These are phyloP conservation scores for Crithidia expoeki DNA, from an alignment of 208 protist species.

Conservation along the genomic window DNA sequence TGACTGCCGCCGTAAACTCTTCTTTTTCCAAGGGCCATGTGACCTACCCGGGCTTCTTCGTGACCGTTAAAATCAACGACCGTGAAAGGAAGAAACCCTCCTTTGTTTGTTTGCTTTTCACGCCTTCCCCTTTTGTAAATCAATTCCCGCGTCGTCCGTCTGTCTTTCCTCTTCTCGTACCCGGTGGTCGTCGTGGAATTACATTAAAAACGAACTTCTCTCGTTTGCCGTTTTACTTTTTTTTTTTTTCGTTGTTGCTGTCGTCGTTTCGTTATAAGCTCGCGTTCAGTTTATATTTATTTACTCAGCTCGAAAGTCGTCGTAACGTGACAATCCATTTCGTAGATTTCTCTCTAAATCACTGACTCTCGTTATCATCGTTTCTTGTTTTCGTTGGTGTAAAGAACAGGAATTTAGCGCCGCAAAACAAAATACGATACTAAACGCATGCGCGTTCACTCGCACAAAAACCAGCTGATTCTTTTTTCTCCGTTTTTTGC, in stretches of 20 bases:
- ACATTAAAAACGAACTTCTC: slow-evolving; percentile 4
- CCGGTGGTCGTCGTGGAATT: background rate
- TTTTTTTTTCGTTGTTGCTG: background rate
- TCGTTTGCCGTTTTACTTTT: slow-evolving; percentile 5
- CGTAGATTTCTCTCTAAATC: slow-evolving; percentile 5
- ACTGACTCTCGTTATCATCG: background rate
- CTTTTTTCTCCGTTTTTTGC: background rate
- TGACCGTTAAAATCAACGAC: too few relatives aligned
- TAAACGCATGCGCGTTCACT: background rate
- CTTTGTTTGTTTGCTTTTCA: background rate
- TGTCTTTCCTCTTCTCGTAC: too few relatives aligned
- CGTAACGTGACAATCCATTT: slow-evolving; percentile 5
- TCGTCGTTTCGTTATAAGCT: background rate
- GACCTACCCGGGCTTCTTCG: background rate
- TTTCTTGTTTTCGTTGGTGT: slow-evolving; percentile 5
- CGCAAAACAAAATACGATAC: background rate
- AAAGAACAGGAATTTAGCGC: background rate
- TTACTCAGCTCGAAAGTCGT: slow-evolving; percentile 8
- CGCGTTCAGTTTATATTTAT: background rate
- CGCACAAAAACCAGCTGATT: background rate
- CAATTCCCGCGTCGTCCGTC: too few relatives aligned
- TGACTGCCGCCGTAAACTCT: too few relatives aligned
- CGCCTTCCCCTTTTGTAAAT: background rate
- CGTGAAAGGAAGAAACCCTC: background rate
- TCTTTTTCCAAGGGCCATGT: background rate